Conservation (phyloP, 1,284 basidiomycete genomes). For the Austroboletus niveus region DNA sequence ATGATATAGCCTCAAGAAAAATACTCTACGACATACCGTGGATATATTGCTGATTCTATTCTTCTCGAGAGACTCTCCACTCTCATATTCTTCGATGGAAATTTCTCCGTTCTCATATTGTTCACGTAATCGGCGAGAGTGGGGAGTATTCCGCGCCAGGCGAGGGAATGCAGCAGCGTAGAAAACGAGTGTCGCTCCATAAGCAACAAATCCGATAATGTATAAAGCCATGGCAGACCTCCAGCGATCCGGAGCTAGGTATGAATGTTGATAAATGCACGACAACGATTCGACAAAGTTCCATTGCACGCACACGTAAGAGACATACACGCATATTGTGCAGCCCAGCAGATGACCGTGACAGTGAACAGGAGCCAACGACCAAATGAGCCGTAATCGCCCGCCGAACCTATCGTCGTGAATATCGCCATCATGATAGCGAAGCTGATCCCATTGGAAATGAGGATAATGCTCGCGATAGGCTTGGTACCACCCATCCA, state of each 20-base stretch:
- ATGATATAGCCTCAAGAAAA: not conserved
- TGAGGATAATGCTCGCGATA: constrained; percentile 71
- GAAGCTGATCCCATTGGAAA: constrained; percentile 76
- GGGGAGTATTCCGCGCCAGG: constrained; percentile 76
- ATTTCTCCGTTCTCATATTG: constrained; percentile 71
- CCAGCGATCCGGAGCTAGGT: constrained; percentile 66
- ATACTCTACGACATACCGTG: constrained; percentile 49
- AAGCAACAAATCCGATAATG: constrained; percentile 77
- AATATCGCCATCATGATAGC: constrained; percentile 79
- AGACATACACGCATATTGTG: constrained; percentile 69
- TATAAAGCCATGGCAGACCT: constrained; percentile 73
- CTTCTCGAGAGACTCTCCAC: constrained; percentile 78
- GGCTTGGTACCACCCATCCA: constrained; percentile 68
- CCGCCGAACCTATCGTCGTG: constrained; percentile 78
- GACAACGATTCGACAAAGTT: not conserved
- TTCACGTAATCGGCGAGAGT: constrained; percentile 57
- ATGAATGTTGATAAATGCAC: constrained; percentile 34
- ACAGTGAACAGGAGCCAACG: constrained; percentile 68
- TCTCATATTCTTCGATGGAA: constrained; percentile 63
- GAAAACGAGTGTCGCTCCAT: constrained; percentile 76
- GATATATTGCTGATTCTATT: constrained; percentile 85
- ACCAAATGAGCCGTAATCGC: constrained; percentile 79
- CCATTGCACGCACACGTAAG: constrained; percentile 47
- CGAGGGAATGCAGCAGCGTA: constrained; percentile 83
- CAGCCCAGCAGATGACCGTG: constrained; percentile 68